phyloP scores from a whole-genome alignment of 371 early-diverging fungal genomes.

The Mucor racemosus region DNA sequence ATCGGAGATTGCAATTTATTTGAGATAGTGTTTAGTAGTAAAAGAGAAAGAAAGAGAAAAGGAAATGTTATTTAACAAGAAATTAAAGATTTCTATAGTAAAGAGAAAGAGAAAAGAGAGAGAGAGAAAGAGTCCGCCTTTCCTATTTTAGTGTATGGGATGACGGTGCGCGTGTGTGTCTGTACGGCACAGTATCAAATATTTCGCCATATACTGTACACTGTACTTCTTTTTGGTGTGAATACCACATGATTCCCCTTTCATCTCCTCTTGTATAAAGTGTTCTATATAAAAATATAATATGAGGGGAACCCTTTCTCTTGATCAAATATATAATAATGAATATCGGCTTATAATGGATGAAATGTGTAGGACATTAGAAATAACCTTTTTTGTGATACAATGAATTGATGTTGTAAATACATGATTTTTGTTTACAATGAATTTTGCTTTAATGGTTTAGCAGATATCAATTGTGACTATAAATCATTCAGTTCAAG shows the following conservation, averaged over 20 bases:
- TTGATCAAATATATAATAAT: not conserved
- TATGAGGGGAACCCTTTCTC: no score
- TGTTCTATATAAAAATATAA: no score
- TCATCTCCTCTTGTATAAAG: not conserved
- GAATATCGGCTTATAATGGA: not conserved
- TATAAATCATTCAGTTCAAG: not conserved
- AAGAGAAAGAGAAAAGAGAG: not conserved
- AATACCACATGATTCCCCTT: constrained; percentile 21
- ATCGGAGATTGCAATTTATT: no score
- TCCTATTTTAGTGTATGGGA: constrained; percentile 6
- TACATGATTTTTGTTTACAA: constrained; percentile 1
- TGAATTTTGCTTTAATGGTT: not conserved
- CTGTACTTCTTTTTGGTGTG: constrained; percentile 3
- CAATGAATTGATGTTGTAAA: not conserved
- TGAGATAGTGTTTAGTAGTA: not conserved
- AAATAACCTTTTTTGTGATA: constrained; percentile 1
- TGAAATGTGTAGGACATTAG: not conserved
- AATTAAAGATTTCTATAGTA: not conserved
- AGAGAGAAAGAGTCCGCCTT: constrained; percentile 10
- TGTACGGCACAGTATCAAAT: not conserved
- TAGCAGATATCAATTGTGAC: not conserved
- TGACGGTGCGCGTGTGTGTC: constrained; percentile 8
- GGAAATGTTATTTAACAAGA: not conserved
- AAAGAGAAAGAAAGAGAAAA: constrained; percentile 4
- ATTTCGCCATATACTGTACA: not conserved